Conservation (phyloP, 2,329 filamentous ascomycete species). For the Fusarium marasasianum region DNA sequence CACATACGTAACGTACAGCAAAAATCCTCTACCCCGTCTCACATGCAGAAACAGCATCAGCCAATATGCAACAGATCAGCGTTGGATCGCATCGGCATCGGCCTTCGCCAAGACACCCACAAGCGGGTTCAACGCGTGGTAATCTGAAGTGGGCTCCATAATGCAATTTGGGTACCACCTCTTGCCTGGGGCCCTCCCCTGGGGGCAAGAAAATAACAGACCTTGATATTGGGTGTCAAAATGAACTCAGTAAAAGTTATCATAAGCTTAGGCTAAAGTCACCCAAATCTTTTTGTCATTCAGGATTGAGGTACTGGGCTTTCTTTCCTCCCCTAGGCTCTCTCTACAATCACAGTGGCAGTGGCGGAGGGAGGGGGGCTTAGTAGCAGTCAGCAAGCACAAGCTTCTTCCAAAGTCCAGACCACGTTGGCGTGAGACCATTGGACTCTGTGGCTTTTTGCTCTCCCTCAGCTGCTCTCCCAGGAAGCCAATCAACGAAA, state of each 20-base stretch:
- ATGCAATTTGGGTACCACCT: neutral
- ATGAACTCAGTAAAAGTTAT: too few species aligned
- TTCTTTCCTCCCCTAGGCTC: neutral
- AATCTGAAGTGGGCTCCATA: neutral
- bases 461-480: conserved; percentile 19
- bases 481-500: conserved; percentile 24
- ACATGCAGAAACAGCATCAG: conserved; percentile 3
- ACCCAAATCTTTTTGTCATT: too few species aligned
- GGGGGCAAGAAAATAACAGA: too few species aligned
- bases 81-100: conserved; percentile 8
- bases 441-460: conserved; percentile 29
- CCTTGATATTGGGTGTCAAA: too few species aligned
- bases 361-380: conserved; percentile 15
- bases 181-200: neutral
- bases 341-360: neutral
- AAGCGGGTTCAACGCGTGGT: conserved; percentile 1
- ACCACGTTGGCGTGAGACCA: conserved; percentile 26
- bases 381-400: conserved; percentile 14
- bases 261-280: too few species aligned
- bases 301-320: too few species aligned
- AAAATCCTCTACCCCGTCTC: neutral
- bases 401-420: conserved; percentile 13
- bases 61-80: neutral
- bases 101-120: conserved; percentile 1
- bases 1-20: neutral